Evolutionary conservation across 139 green algal species (phyloP).

Genomic region (Tetraselmis striata): DNA sequence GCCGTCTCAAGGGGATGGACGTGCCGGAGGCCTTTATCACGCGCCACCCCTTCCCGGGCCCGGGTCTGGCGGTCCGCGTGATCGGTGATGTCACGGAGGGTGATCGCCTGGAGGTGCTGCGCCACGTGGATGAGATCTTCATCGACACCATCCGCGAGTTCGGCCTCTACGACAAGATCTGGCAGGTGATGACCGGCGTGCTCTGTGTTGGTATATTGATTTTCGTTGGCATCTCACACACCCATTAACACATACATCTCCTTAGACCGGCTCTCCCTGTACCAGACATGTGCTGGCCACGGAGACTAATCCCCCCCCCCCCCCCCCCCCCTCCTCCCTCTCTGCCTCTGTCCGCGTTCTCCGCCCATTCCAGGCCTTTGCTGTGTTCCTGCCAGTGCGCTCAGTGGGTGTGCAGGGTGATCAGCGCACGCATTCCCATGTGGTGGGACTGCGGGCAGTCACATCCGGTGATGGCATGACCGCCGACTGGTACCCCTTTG

Average conservation of each 20-base stretch:
- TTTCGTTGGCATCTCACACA: not conserved
- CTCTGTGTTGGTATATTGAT: slow-evolving; percentile 11
- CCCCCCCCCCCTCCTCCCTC: no score
- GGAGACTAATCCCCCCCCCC: no score
- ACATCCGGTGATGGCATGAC: slow-evolving; percentile 95
- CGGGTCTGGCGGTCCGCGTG: slow-evolving; percentile 90
- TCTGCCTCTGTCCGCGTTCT: no score
- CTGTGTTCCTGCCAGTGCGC: slow-evolving; percentile 91
- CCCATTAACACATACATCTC: not conserved
- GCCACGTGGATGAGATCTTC: slow-evolving; percentile 92
- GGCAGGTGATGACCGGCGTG: slow-evolving; percentile 73
- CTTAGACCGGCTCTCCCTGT: not conserved
- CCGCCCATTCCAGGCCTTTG: slow-evolving; percentile 93
- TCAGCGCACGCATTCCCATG: slow-evolving; percentile 87
- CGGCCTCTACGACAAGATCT: slow-evolving; percentile 98
- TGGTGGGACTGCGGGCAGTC: slow-evolving; percentile 87
- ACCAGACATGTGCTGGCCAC: no score
- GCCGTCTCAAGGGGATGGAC: slow-evolving; percentile 26
- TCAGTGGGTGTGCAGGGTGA: slow-evolving; percentile 88
- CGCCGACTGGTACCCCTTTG: slow-evolving; percentile 97
- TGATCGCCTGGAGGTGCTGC: slow-evolving; percentile 59
- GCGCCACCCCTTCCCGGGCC: slow-evolving; percentile 90
- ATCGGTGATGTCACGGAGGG: slow-evolving; percentile 89
- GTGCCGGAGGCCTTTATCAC: slow-evolving; percentile 78
- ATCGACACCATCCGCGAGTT: slow-evolving; percentile 87